phyloP scores from a whole-genome alignment of 202 grass and related monocot genomes.

The Setaria viridis region DNA sequence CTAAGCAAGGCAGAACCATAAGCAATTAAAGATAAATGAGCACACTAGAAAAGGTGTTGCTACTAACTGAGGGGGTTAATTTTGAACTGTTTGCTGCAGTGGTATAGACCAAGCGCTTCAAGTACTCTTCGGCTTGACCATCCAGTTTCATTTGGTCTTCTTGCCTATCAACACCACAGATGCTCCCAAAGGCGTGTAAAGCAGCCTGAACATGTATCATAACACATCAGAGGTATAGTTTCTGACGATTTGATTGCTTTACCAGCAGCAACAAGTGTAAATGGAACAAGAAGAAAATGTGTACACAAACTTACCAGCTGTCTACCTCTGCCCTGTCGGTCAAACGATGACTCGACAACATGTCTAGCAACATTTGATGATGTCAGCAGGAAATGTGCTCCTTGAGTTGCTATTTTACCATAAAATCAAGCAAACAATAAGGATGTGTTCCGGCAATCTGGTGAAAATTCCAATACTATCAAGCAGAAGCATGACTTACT shows the following conservation, averaged over 20 bases:
- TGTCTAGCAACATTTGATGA: conserved; percentile 56
- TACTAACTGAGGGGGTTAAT: conserved; percentile 77
- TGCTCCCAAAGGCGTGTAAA: conserved; percentile 88
- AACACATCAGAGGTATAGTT: not conserved
- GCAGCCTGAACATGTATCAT: conserved; percentile 62
- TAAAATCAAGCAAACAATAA: conserved; percentile 38
- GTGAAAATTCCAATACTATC: not conserved
- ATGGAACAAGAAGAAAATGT: conserved; percentile 17
- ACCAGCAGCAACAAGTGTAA: not conserved
- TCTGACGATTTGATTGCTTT: conserved; percentile 17
- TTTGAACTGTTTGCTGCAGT: conserved; percentile 78
- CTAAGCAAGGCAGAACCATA: conserved; percentile 8
- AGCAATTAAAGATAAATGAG: conserved; percentile 26
- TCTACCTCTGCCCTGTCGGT: conserved; percentile 76
- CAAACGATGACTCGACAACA: conserved; percentile 71
- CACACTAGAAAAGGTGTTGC: conserved; percentile 31
- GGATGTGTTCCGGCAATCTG: conserved; percentile 17
- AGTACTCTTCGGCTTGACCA: conserved; percentile 62
- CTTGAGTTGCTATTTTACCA: conserved; percentile 65
- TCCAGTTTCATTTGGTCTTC: conserved; percentile 66
- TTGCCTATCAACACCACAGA: conserved; percentile 77
- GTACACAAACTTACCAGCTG: conserved; percentile 67
- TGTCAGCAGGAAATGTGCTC: conserved; percentile 74
- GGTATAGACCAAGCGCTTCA: conserved; percentile 71
- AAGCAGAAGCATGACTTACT: conserved; percentile 67